phyloP scores from a whole-genome alignment of 352 stramenopile species.

The Lagenidium sp. region DNA sequence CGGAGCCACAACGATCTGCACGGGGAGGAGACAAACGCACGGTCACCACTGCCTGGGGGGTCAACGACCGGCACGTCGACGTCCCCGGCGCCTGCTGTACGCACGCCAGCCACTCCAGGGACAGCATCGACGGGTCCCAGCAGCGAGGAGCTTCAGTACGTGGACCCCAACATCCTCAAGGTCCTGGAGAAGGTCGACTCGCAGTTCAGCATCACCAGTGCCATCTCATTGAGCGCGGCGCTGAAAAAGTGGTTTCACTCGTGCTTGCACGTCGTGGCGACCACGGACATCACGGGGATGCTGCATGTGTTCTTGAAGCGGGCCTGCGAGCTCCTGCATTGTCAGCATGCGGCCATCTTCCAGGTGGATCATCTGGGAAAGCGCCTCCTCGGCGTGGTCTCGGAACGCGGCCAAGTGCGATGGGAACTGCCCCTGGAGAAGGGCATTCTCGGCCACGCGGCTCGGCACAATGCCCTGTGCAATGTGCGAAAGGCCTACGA shows the following conservation, averaged over 20 bases:
- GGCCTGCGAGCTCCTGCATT: conserved; percentile 52
- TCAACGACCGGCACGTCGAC: not conserved
- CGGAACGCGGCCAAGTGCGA: conserved; percentile 26
- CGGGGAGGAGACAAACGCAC: too few relatives aligned
- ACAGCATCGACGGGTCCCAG: conserved; percentile 12
- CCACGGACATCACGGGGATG: conserved; percentile 16
- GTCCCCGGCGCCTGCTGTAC: not conserved
- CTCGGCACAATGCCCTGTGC: conserved; percentile 39
- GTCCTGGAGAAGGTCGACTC: conserved; percentile 79
- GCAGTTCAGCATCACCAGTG: conserved; percentile 79
- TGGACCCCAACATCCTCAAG: conserved; percentile 73
- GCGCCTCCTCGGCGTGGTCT: conserved; percentile 25
- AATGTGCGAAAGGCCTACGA: conserved; percentile 63
- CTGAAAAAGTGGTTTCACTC: conserved; percentile 75
- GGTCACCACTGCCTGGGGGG: too few relatives aligned
- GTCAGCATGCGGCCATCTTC: conserved; percentile 60
- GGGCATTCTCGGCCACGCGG: conserved; percentile 47
- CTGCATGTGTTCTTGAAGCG: conserved; percentile 24
- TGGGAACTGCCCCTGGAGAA: conserved; percentile 70
- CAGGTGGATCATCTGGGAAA: conserved; percentile 32
- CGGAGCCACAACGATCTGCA: not conserved
- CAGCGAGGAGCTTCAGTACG: conserved; percentile 50
- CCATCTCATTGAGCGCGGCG: conserved; percentile 47
- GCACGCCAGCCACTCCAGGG: not conserved
- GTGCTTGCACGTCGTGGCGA: conserved; percentile 49